Conservation (phyloP, 805 yeast species). For the Saccharomycopsis malanga region DNA sequence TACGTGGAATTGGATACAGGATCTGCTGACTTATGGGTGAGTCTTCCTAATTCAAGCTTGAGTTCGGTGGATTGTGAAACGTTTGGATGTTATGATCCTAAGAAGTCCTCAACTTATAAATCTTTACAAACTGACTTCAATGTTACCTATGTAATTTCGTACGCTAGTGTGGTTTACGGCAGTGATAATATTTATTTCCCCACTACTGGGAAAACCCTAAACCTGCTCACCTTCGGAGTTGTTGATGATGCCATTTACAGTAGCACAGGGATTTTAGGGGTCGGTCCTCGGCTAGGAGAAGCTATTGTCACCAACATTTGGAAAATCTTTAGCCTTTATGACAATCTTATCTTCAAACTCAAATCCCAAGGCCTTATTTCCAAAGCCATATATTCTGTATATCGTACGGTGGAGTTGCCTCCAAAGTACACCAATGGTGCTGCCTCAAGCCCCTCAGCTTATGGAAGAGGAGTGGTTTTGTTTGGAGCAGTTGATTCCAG, state of each 20-base stretch:
- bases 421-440: neutral
- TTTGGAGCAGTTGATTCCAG: constrained; percentile 69
- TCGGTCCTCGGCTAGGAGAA: neutral
- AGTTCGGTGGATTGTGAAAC: neutral
- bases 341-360: neutral
- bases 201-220: neutral
- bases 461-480: constrained; percentile 44
- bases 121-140: neutral
- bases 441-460: constrained; percentile 36
- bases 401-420: no score
- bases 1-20: constrained; percentile 29
- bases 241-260: neutral
- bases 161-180: neutral
- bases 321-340: neutral
- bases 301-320: neutral
- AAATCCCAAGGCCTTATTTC: neutral
- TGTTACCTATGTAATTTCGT: neutral
- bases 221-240: neutral
- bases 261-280: constrained; percentile 2
- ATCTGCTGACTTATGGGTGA: constrained; percentile 29
- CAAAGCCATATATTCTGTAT: neutral
- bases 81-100: neutral
- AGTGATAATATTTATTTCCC: neutral
- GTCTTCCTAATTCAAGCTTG: neutral
- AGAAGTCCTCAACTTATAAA: neutral